These are phyloP conservation scores for Neodidymelliopsis sp. DNA, from an alignment of 2,329 filamentous ascomycete genomes.

Conservation along the genomic window DNA sequence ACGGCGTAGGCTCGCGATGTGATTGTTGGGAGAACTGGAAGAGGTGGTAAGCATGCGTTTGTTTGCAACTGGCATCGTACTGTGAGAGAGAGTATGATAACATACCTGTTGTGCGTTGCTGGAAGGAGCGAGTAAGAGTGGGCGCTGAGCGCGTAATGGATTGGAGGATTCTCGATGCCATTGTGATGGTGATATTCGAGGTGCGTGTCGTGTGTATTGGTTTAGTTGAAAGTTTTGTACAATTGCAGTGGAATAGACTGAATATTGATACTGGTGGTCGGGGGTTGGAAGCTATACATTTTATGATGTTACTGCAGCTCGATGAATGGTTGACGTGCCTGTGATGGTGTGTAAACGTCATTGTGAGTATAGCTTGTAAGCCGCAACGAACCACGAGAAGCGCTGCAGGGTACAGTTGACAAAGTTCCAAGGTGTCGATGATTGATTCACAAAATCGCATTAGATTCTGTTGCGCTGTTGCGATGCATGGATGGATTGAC, in stretches of 20 bases:
- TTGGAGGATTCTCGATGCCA: neutral
- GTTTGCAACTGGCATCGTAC: too few relatives aligned
- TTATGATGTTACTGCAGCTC: neutral
- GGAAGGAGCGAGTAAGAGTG: neutral
- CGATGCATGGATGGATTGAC: too few relatives aligned
- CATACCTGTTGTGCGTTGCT: neutral
- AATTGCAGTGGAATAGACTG: too few relatives aligned
- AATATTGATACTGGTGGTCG: too few relatives aligned
- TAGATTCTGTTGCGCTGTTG: too few relatives aligned
- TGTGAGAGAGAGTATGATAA: neutral
- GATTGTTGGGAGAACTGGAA: neutral
- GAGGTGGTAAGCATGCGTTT: neutral
- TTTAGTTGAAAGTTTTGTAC: too few relatives aligned
- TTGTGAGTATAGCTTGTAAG: neutral
- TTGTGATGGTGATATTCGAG: neutral
- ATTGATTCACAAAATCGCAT: too few relatives aligned
- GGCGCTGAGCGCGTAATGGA: neutral
- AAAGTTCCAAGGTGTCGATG: too few relatives aligned
- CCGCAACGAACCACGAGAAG: neutral
- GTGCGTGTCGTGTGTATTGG: too few relatives aligned
- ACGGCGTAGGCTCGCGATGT: neutral
- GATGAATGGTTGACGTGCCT: slow-evolving; percentile 3
- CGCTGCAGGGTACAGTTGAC: neutral
- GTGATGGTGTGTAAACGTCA: slow-evolving; percentile 3
- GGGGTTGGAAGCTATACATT: too few relatives aligned